Evolutionary conservation across 352 stramenopile species (phyloP).

Genomic region (Phytophthora cryptogea): DNA sequence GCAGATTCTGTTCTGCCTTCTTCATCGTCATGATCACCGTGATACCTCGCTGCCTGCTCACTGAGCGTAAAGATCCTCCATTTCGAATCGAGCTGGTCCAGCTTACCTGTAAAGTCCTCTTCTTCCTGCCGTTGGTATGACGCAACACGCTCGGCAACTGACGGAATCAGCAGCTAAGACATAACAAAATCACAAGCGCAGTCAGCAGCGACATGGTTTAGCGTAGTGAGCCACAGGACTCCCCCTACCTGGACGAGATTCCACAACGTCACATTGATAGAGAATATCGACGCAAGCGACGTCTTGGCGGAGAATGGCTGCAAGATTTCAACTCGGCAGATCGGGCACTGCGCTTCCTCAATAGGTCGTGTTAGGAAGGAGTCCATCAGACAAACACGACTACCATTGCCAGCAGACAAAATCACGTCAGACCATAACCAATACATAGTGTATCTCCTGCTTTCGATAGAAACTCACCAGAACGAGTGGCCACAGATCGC

Average conservation of each 20-base stretch:
- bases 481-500: conserved; percentile 56
- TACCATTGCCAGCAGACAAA: conserved; percentile 18
- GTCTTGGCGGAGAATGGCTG: conserved; percentile 27
- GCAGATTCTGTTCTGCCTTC: conserved; percentile 8
- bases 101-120: conserved; percentile 47
- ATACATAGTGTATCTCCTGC: not conserved
- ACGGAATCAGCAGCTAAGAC: conserved; percentile 44
- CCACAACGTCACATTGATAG: conserved; percentile 74
- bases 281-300: conserved; percentile 42
- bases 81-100: conserved; percentile 56
- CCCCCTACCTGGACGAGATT: conserved; percentile 61
- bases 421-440: not conserved
- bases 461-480: conserved; percentile 32
- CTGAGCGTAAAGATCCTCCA: conserved; percentile 59
- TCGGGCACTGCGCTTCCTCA: conserved; percentile 53
- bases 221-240: not conserved
- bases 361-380: conserved; percentile 49
- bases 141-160: conserved; percentile 18
- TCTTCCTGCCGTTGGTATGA: conserved; percentile 49
- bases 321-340: conserved; percentile 51
- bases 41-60: conserved; percentile 33
- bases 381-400: conserved; percentile 57
- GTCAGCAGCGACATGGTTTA: conserved; percentile 2
- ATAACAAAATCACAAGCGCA: conserved; percentile 3
- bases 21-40: conserved; percentile 27